Conservation (phyloP, 179 eudicot genomes). For the Sideroxylon spinosum region DNA sequence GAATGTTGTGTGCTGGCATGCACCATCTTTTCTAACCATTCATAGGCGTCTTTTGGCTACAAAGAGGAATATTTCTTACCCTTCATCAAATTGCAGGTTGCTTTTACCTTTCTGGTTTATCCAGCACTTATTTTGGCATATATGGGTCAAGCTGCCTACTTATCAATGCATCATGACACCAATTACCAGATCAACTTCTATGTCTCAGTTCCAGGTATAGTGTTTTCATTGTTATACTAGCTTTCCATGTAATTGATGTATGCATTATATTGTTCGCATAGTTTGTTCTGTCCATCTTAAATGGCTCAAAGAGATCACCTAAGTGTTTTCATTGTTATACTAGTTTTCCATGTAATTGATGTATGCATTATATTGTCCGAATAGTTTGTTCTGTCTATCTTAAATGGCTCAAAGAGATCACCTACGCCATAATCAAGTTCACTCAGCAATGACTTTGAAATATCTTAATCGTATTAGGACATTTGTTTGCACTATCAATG, state of each 20-base stretch:
- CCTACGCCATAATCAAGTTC: not conserved
- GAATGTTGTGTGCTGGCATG: not conserved
- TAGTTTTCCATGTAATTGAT: not conserved
- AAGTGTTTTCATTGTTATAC: not conserved
- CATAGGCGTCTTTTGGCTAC: not conserved
- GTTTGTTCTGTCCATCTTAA: not conserved
- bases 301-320: conserved; percentile 8
- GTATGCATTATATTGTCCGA: not conserved
- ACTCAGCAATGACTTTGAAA: not conserved
- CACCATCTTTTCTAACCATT: not conserved
- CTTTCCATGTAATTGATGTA: not conserved
- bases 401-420: conserved; percentile 9
- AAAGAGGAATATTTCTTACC: conserved; percentile 1
- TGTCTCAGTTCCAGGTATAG: conserved; percentile 83
- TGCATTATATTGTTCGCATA: not conserved
- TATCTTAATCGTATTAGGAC: not conserved
- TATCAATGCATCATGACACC: conserved; percentile 72
- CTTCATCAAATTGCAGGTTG: conserved; percentile 52
- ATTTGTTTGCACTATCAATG: not conserved
- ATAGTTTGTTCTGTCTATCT: not conserved
- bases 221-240: not conserved
- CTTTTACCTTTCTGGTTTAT: conserved; percentile 84
- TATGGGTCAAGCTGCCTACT: conserved; percentile 96
- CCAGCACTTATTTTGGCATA: conserved; percentile 86
- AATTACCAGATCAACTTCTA: conserved; percentile 63